A percentile compares a stretch with the other conserved stretches of the same genome.
Conservation (phyloP, 306 rosid genomes). For the Cucurbita argyrosperma region DNA sequence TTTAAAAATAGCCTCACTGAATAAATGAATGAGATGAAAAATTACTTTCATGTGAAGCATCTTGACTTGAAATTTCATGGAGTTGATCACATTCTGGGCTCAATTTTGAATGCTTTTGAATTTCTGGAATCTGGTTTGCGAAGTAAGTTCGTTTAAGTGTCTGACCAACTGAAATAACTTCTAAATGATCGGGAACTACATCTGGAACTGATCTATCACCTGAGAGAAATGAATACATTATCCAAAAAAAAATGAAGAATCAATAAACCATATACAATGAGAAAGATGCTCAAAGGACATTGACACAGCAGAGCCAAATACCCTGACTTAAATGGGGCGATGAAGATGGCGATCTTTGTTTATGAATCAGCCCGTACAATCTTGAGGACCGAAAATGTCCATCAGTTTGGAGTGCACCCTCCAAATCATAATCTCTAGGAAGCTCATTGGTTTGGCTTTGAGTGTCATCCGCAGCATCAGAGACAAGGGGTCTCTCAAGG, state of each 20-base stretch:
- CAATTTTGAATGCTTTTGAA: constrained; percentile 22
- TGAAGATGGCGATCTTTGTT: constrained; percentile 41
- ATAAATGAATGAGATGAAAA: constrained; percentile 22
- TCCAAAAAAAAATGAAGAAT: background rate
- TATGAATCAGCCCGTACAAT: constrained; percentile 45
- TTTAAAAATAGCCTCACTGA: constrained; percentile 1
- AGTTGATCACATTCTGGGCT: constrained; percentile 24
- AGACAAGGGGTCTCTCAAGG: constrained; percentile 73
- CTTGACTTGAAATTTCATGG: constrained; percentile 22
- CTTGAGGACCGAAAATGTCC: constrained; percentile 45
- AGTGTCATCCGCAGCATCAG: constrained; percentile 21
- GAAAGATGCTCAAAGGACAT: background rate
- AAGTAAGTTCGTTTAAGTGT: constrained; percentile 40
- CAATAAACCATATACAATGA: background rate
- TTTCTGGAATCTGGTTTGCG: constrained; percentile 24
- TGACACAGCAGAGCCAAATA: constrained; percentile 2
- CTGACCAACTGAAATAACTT: constrained; percentile 42
- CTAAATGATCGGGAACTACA: constrained; percentile 33
- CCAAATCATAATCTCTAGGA: constrained; percentile 65
- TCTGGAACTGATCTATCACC: constrained; percentile 46
- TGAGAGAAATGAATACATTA: constrained; percentile 8
- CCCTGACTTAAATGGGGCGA: constrained; percentile 34
- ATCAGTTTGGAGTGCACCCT: constrained; percentile 65
- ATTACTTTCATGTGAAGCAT: constrained; percentile 59
- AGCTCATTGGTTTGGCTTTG: constrained; percentile 30